Evolutionary conservation across 1,284 basidiomycete species (phyloP).

Genomic region (Gomphus bonarii): DNA sequence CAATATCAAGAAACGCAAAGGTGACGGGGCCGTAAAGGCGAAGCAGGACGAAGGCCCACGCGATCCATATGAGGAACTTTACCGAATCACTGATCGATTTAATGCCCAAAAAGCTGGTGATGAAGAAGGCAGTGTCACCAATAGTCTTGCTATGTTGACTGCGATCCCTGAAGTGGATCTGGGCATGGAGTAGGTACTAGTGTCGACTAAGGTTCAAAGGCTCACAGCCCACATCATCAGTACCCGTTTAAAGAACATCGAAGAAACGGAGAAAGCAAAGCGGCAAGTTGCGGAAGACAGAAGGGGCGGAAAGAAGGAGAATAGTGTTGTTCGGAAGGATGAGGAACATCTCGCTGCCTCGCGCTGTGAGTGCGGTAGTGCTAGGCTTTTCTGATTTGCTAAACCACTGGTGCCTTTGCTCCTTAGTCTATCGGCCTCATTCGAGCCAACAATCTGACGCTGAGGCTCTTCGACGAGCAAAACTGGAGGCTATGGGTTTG

Average conservation of each 20-base stretch:
- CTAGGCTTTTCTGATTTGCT: not conserved
- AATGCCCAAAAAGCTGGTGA: slow-evolving; percentile 44
- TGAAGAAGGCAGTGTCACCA: slow-evolving; percentile 89
- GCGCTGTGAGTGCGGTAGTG: slow-evolving; percentile 55
- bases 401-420: not conserved
- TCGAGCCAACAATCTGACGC: slow-evolving; percentile 73
- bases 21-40: slow-evolving; percentile 34
- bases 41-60: slow-evolving; percentile 33
- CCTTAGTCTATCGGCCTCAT: slow-evolving; percentile 72
- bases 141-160: slow-evolving; percentile 88
- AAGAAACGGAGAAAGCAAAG: slow-evolving; percentile 94
- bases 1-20: slow-evolving; percentile 76
- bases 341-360: slow-evolving; percentile 74
- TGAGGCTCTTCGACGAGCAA: slow-evolving; percentile 78
- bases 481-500: slow-evolving; percentile 72
- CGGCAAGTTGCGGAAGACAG: slow-evolving; percentile 68
- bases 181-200: slow-evolving; percentile 82
- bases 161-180: slow-evolving; percentile 96
- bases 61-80: slow-evolving; percentile 78
- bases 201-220: not conserved
- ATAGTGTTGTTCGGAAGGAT: slow-evolving; percentile 32
- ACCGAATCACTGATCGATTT: slow-evolving; percentile 67
- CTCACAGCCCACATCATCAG: slow-evolving; percentile 28
- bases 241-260: slow-evolving; percentile 85
- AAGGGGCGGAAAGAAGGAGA: slow-evolving; percentile 39